Base-by-base conservation (phyloP, 345 rosid species). In the Eucalyptus curtisii region DNA sequence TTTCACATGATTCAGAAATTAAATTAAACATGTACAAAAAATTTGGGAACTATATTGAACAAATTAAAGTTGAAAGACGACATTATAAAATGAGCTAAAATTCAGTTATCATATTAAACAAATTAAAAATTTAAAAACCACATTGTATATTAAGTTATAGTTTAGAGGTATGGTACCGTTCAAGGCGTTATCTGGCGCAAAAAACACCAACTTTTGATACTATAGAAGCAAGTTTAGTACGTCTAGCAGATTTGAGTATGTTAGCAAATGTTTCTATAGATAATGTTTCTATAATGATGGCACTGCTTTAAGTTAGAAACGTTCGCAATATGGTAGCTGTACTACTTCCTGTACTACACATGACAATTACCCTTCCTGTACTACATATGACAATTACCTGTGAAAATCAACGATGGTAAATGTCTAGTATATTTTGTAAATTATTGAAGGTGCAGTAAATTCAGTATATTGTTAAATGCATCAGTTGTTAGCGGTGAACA, bases 271-370 rank as follows among this genome's bases (percentile, higher is more conserved):
- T 71, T 71, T 10, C 82, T 71, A 10, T 37, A 37, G 22, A n/a
- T n/a, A n/a, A n/a, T n/a, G n/a, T n/a, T n/a, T n/a, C n/a, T n/a
- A n/a, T n/a, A n/a, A n/a, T n/a, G 40, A 71, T 68, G 24, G 44
- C 44, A 68, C 44, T 5, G 8, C 42, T 16, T 31, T 8, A 68
- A 68, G 81, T 68, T 16, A 68, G 76, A n/a, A n/a, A 64, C 19
- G 2, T n/a, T n/a, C 0, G 37, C 76, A 14, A 64, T 64, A 14
- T 0, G 10, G 37, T 64, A 15, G 10, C 33, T 15, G 9, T 7
- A 59, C 76, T 14, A n/a, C 33, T n/a, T n/a, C 71, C 10, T 7
- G 76, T 64, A 52, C 55, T 1, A 13, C 6, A 49, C 5, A 49
- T 0, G 16, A 49, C 16, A 0, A 13, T 49, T 13, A 49, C 50